Evolutionary conservation across 108 stramenopile species (phyloP), one percentile per base, ranked within the genome.

Genomic region (Seminavis robusta): DNA sequence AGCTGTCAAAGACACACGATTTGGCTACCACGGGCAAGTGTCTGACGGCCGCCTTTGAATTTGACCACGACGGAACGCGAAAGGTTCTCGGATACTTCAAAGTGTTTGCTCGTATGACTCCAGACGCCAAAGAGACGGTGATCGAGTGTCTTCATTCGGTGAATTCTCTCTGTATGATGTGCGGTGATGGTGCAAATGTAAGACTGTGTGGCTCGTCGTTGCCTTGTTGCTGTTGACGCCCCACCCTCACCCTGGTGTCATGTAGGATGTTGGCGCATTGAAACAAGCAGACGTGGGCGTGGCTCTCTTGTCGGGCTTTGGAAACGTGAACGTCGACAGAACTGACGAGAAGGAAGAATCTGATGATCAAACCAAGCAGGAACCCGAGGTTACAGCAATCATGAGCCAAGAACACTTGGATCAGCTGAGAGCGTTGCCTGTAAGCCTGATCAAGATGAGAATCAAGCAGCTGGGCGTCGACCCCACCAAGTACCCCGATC

Each of bases 131-230:
- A 64, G 97, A 96, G 69, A 89, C 77, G 19, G 87, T 98, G 0
- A 95, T 98, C 54, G 80, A 85, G 49, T 83, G 84, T 45, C 73
- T 96, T 15, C 90, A 95, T 63, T 80, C 82, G 17, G 76, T 86
- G 8, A 93, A 87, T 20, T 66, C 63, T 38, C 70, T 85, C 17
- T 92, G 93, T 61, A 57, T 98, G 20, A 98, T 98, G 97, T 98
- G 97, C 52, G 97, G 97, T 34, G 95, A 97, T 56, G 96, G 96
- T 33, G 96, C 94, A n/a, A 97, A 97, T 96, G 39, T 90, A 92
- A 62, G 81, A 86, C 60, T 36, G 13, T 36, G 10, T 13, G 13
- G 8, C 34, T 36, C 34, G 13, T 36, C n/a, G n/a, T n/a, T n/a
- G n/a, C n/a, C n/a, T n/a, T n/a, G n/a, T n/a, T n/a, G n/a, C n/a